Evolutionary conservation across 176 grass and related monocot genomes (phyloP), one percentile per base, ranked within the genome.

Genomic region (Raddia guianensis): DNA sequence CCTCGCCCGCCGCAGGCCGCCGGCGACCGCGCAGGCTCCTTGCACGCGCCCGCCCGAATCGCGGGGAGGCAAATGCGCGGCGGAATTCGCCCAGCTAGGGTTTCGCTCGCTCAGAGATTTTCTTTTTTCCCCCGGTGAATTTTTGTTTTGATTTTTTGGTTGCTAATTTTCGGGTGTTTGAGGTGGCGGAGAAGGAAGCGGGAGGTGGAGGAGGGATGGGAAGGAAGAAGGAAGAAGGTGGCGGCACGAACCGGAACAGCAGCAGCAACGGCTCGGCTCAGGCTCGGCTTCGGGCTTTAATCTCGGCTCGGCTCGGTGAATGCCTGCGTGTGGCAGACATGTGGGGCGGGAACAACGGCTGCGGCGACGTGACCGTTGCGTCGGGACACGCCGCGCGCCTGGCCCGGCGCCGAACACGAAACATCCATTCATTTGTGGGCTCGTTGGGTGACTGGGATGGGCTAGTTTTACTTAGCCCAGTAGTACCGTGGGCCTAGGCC

Each of bases 31-130:
- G 40, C 40, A 75, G 52, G 3, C 37, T 40, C 27, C 27, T 27
- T 18, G 18, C 18, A 45, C 56, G n/a, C 42, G 56, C 56, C 54
- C 73, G 33, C 63, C 50, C 81, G 21, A 77, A 60, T 40, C 54
- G 21, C 53, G 15, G n/a, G 50, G 27, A 14, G 63, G 63, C 63
- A 87, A 87, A 27, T 87, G 78, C 71, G 70, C 63, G 45, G 72
- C 64, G 72, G 78, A 76, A 76, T 87, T 13, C 72, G 63, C 34
- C 52, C 34, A 35, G 64, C 72, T 77, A 77, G 78, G 83, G 82
- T 84, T 87, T 87, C 49, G 35, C 49, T 15, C 70, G 27, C 27
- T 60, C 56, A 66, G n/a, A 27, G 27, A 27, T 27, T 27, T 27
- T n/a, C n/a, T 15, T 33, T 77, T 72, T 49, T 63, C 57, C 37